Base-by-base conservation (phyloP, 192 early-diverging fungal genomes). In the Rhizoclosmatium globosum region DNA sequence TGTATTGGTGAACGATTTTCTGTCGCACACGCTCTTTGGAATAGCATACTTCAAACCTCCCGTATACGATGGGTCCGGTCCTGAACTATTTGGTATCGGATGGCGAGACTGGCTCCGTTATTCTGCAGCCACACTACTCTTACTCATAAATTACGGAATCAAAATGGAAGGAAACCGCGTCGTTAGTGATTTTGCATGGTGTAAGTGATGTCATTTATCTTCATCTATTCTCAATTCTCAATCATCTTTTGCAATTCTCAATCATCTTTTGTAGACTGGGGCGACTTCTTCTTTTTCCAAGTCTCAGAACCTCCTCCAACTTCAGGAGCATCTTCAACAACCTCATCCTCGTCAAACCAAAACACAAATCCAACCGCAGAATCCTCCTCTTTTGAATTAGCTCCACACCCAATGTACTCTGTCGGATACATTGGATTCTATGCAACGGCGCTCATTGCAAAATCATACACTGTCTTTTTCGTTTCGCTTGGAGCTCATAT, bases 331-430 rank as follows among this genome's bases (percentile, higher is more conserved):
- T 31, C 69, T 4, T 9, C 4, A 56, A 46, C 39, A 2, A 23
- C 39, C 15, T 46, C 38, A 45, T 68, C 67, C 17, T 39, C 17
- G 3, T 3, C 64, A 9, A 39, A 17, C 17, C 13, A 39, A n/a
- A 15, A n/a, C 31, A 31, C 31, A 31, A 31, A 31, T 31, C 69
- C 44, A 39, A 77, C 83, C 4, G 92, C 95, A n/a, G 79, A 74
- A 83, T 93, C 96, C 82, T 94, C 95, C 53, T 95, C 96, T 21
- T 97, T 97, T 87, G 96, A 98, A 82, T 94, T 96, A 92, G 95
- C 95, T 0, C 97, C 97, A 53, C 98, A 99, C 78, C 98, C 98
- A 9, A 99, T 98, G 97, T 99, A 99, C 87, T 97, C 95, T 41
- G 93, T 99, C 56, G 98, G 98, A 23, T 99, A 98, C 80, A 91